Evolutionary conservation across 306 rosid genomes (phyloP).

Genomic region (Vicia faba): DNA sequence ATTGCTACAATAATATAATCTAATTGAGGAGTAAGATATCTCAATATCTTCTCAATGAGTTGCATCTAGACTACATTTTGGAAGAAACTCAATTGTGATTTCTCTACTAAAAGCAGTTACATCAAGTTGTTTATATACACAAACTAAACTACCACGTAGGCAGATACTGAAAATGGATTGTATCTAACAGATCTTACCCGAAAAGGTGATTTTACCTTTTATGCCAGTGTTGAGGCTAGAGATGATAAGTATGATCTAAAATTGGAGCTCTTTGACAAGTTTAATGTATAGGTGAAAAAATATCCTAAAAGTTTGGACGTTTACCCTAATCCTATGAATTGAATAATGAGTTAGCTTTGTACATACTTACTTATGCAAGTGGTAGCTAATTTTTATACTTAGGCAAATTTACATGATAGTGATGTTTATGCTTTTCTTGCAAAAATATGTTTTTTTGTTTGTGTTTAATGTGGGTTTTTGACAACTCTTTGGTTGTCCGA

Average conservation of each 20-base stretch:
- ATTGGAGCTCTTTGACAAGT: slow-evolving; percentile 84
- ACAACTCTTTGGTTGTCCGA: slow-evolving; percentile 43
- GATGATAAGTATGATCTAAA: slow-evolving; percentile 65
- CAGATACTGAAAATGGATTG: no score
- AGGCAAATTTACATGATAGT: background rate
- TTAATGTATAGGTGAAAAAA: slow-evolving; percentile 70
- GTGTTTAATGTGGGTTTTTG: background rate
- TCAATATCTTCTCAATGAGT: no score
- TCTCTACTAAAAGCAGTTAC: no score
- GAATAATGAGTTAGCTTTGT: background rate
- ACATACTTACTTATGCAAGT: background rate
- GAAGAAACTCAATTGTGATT: no score
- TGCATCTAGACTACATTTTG: no score
- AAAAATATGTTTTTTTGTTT: background rate
- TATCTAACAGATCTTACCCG: no score
- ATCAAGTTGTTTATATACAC: no score
- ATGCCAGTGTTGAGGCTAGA: slow-evolving; percentile 71
- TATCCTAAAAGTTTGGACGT: background rate
- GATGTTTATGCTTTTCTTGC: slow-evolving; percentile 3
- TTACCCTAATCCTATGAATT: background rate
- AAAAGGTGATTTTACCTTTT: slow-evolving; percentile 66
- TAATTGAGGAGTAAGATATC: no score
- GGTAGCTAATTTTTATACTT: background rate
- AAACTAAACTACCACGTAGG: no score
- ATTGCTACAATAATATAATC: no score